Conservation (phyloP, 495 filamentous ascomycete species). For the Tuber brumale region DNA sequence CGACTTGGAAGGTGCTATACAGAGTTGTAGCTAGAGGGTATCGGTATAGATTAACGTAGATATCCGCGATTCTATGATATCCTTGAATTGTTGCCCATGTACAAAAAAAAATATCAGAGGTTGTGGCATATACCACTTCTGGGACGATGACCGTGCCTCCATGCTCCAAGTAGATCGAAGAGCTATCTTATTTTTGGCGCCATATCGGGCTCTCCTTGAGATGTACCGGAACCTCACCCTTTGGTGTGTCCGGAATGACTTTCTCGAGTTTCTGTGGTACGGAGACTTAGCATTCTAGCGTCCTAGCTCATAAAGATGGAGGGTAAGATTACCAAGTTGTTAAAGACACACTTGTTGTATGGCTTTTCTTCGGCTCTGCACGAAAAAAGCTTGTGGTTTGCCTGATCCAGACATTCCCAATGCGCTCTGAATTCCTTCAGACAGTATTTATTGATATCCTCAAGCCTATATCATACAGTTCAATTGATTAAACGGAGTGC, state of each 20-base stretch:
- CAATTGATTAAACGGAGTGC: conserved; percentile 2
- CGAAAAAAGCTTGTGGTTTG: conserved; percentile 94
- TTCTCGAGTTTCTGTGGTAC: conserved; percentile 38
- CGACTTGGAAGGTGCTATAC: not conserved
- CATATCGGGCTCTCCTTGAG: conserved; percentile 43
- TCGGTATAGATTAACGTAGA: not conserved
- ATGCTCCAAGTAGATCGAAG: not conserved
- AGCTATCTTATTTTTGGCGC: not conserved
- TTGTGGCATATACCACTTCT: not conserved
- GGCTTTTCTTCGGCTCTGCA: conserved; percentile 72
- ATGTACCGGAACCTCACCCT: conserved; percentile 72
- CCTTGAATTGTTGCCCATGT: conserved; percentile 32
- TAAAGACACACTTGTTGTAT: conserved; percentile 86
- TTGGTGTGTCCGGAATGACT: conserved; percentile 73
- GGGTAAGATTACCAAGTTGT: conserved; percentile 69
- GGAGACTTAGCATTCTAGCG: conserved; percentile 7
- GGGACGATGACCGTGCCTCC: not conserved
- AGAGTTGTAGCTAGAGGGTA: not conserved
- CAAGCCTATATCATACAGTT: conserved; percentile 54
- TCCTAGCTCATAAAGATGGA: not conserved
- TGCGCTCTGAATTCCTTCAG: conserved; percentile 82
- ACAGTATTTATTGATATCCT: conserved; percentile 94
- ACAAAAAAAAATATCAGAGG: conserved; percentile 13
- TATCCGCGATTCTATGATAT: conserved; percentile 24
- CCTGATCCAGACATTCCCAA: conserved; percentile 92